Base-by-base conservation (phyloP, 768 basidiomycete genomes). In the Rhodotorula babjevae region DNA sequence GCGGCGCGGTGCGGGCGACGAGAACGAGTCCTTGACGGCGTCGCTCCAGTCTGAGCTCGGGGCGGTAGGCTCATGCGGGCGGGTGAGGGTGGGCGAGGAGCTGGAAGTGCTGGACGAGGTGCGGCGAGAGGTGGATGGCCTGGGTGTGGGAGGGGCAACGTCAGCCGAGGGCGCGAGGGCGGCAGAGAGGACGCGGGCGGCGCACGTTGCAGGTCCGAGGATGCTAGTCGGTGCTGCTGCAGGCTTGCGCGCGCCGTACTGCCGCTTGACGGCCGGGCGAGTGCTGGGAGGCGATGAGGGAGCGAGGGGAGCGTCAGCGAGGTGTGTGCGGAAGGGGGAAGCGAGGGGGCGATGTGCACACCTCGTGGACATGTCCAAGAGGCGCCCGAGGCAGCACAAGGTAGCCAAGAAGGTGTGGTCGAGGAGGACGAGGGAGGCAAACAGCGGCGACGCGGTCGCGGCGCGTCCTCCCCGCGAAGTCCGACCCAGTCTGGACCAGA, bases 181-280 rank as follows among this genome's bases (percentile, higher is more conserved):
- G 60, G 12, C 2, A 16, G 40, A 50, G 36, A 0, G 15, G 40
- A 9, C 14, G 23, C n/a, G 33, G 21, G 12, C n/a, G 47, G 36
- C 36, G 36, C 36, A 36, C 36, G 9, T 36, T 36, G 36, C 36
- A 4, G 36, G 9, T 36, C 5, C 9, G 36, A 9, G 9, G 36
- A 9, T 36, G 36, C 36, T 36, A 9, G 9, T 36, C 9, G 36
- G 36, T 36, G 36, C 36, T 36, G 36, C 36, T 36, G 36, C 36
- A 36, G 46, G 46, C 46, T 72, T 75, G 60, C 74, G 74, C 5
- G 70, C 63, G 46, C 74, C 74, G 52, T 75, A 75, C 29, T 52
- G 49, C 6, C 70, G 63, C 65, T 72, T 75, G 67, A 75, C 74
- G 50, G 56, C 29, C 0, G 74, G 74, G 23, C 74, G 70, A 18